Evolutionary conservation across 805 yeast genomes (phyloP), one percentile per base, ranked within the genome.

Genomic region (Huiozyma sinensis): DNA sequence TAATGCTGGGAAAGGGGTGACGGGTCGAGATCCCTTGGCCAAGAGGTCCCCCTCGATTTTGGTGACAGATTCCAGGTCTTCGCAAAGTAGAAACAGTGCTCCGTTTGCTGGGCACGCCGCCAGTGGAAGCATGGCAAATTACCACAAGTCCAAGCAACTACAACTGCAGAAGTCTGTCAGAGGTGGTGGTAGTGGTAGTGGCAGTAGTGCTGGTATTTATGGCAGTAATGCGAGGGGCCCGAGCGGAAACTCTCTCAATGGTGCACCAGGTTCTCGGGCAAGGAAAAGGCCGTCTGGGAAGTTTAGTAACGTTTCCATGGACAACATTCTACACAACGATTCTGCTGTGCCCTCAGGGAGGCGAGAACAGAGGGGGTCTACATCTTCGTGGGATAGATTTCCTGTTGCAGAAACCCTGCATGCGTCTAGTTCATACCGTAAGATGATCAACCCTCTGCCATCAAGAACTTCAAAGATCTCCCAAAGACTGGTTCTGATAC

Each of bases 41-140:
- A 85, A 84, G 54, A 67, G 97, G 54, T 85, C 96, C 30, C 97
- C 97, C 8, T 85, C 95, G 1, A 89, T 89, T 56, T 71, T 89
- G 45, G 97, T 89, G 34, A 90, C 97, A 0, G 97, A 89, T 65
- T 77, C 85, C 2, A 70, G 97, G 47, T 72, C 77, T 48, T 61
- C 75, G 5, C 72, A 74, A 28, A 66, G 71, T n/a, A 60, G 81
- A 41, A 49, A 54, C 31, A 61, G 67, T 44, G 92, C 90, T 0
- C 94, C 92, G 1, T 85, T 79, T 71, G 92, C 92, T 1, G 89
- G 90, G 7, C 69, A 67, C 48, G 72, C 73, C 5, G 64, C 64
- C 2, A 58, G 56, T 9, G 34, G 48, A 7, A 17, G 24, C 24
- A 17, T 17, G 24, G 24, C 24, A 17, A 17, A 17, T 17, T 17